Conservation (phyloP, 805 yeast genomes). For the Candida stauntonica region DNA sequence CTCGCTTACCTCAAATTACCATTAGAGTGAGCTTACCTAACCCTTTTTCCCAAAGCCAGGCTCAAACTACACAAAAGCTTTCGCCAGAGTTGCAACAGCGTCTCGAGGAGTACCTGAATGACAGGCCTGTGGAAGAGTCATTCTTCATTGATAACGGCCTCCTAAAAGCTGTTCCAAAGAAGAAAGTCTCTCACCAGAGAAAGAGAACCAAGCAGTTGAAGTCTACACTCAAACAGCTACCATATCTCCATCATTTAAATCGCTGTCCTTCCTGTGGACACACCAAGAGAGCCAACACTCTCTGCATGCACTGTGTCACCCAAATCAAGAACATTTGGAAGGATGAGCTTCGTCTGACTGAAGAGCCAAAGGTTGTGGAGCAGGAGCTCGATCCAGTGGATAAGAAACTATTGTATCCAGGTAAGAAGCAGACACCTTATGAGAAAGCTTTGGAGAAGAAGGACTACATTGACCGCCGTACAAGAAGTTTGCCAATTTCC, state of each 20-base stretch:
- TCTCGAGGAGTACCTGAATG: conserved; percentile 30
- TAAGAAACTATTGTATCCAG: conserved; percentile 67
- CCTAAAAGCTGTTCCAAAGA: conserved; percentile 87
- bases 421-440: conserved; percentile 49
- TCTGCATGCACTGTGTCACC: conserved; percentile 89
- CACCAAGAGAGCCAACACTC: conserved; percentile 80
- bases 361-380: conserved; percentile 20
- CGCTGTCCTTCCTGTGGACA: conserved; percentile 97
- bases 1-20: conserved; percentile 25
- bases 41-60: conserved; percentile 10
- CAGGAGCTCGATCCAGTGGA: conserved; percentile 50
- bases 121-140: conserved; percentile 28
- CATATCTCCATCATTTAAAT: conserved; percentile 69
- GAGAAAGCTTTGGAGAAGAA: conserved; percentile 44
- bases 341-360: conserved; percentile 29
- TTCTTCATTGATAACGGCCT: conserved; percentile 63
- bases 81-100: conserved; percentile 15
- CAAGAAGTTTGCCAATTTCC: conserved; percentile 51
- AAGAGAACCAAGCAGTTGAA: conserved; percentile 80
- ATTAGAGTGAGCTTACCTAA: conserved; percentile 25
- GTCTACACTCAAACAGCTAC: conserved; percentile 76
- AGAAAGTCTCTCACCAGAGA: conserved; percentile 83
- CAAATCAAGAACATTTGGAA: conserved; percentile 78
- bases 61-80: conserved; percentile 5
- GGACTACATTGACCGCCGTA: conserved; percentile 52